These are phyloP conservation scores for Stagonosporopsis vannaccii DNA, from an alignment of 2,329 filamentous ascomycete genomes.

Conservation along the genomic window DNA sequence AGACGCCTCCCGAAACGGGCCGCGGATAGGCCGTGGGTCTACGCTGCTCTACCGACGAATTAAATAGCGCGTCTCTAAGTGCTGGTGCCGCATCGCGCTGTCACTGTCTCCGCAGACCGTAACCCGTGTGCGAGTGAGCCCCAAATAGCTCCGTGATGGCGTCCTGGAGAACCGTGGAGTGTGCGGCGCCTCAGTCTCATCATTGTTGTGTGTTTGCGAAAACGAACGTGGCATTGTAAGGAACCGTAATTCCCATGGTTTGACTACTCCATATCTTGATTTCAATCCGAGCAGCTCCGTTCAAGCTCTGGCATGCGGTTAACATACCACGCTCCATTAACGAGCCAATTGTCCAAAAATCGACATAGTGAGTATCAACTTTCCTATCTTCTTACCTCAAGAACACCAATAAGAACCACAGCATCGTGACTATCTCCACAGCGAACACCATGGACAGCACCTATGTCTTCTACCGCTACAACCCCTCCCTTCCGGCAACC, in stretches of 20 bases:
- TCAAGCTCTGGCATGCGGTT: no score
- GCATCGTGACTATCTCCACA: conserved; percentile 18
- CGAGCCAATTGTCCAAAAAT: background rate
- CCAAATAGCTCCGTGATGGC: background rate
- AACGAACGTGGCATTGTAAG: no score
- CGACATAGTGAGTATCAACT: background rate
- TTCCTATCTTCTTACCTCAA: background rate
- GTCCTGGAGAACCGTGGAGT: background rate
- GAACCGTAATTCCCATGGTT: background rate
- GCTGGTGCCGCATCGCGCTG: background rate
- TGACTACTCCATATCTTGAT: background rate
- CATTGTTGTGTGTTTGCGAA: background rate
- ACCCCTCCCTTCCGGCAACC: conserved; percentile 56
- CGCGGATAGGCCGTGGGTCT: background rate
- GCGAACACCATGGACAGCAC: conserved; percentile 41
- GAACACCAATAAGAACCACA: background rate
- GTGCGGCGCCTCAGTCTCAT: conserved; percentile 3
- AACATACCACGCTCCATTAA: no score
- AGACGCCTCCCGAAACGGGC: background rate
- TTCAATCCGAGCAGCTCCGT: background rate
- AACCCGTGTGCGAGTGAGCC: conserved; percentile 5
- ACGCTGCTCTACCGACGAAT: background rate
- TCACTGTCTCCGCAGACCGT: background rate
- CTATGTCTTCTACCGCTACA: conserved; percentile 47
- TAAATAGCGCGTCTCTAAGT: background rate